Evolutionary conservation across 2,329 filamentous ascomycete species (phyloP).

Genomic region (Dendryphion nanum): DNA sequence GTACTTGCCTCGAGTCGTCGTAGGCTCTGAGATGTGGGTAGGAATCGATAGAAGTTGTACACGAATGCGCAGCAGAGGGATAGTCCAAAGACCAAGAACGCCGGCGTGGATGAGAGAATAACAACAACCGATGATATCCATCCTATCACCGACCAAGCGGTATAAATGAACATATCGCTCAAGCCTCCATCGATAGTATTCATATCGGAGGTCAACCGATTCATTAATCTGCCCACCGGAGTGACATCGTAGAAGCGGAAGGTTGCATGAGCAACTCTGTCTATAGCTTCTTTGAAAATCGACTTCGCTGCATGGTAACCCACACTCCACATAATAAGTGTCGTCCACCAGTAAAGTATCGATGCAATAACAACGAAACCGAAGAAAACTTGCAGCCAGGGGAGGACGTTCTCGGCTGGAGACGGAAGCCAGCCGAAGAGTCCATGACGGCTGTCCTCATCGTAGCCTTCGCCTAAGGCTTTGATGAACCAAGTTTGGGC

Average conservation of each 20-base stretch:
- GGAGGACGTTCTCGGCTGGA: conserved; percentile 64
- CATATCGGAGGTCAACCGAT: conserved; percentile 86
- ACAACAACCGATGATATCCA: conserved; percentile 73
- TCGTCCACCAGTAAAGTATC: conserved; percentile 55
- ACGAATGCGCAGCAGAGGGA: conserved; percentile 68
- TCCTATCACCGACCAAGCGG: conserved; percentile 68
- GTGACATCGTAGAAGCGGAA: conserved; percentile 93
- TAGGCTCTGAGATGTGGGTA: conserved; percentile 80
- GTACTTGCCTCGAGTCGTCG: conserved; percentile 65
- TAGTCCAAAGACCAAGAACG: conserved; percentile 72
- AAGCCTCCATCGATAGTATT: conserved; percentile 87
- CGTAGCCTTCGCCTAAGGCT: conserved; percentile 79
- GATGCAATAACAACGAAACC: conserved; percentile 48
- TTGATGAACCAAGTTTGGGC: conserved; percentile 79
- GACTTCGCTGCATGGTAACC: conserved; percentile 74
- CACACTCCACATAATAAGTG: conserved; percentile 71
- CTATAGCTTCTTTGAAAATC: conserved; percentile 72
- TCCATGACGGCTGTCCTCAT: conserved; percentile 26
- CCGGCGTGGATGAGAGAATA: conserved; percentile 75
- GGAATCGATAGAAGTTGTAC: conserved; percentile 70
- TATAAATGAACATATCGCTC: conserved; percentile 67
- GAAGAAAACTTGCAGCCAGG: conserved; percentile 74
- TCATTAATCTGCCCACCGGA: conserved; percentile 86
- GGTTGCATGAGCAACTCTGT: conserved; percentile 71
- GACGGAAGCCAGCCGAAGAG: conserved; percentile 57